Conservation (phyloP, 805 yeast genomes). For the Lachancea sp. region DNA sequence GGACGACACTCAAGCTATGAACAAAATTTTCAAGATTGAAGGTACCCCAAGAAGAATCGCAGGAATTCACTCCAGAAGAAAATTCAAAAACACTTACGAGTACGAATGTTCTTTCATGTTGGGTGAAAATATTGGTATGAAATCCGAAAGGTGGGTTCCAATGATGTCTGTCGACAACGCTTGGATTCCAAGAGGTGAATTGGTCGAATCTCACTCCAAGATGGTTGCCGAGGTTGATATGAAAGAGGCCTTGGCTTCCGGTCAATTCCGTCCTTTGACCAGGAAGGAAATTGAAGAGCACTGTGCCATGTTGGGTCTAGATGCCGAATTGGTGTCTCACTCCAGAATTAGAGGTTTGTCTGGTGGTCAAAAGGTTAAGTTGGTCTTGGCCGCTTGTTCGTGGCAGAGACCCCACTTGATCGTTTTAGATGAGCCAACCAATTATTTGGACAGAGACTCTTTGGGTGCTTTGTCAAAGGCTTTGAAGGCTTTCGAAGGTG, state of each 20-base stretch:
- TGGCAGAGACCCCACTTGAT: constrained; percentile 99
- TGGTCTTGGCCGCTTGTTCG: constrained; percentile 99
- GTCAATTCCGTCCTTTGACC: constrained; percentile 99
- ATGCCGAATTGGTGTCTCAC: constrained; percentile 98
- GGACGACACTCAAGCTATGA: constrained; percentile 95
- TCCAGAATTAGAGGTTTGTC: constrained; percentile 99
- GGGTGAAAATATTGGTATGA: constrained; percentile 99
- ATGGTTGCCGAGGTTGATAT: constrained; percentile 99
- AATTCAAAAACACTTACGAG: constrained; percentile 99
- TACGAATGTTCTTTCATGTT: constrained; percentile 96
- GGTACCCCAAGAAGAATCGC: constrained; percentile 97
- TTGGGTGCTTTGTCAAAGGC: constrained; percentile 99
- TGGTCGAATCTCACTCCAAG: constrained; percentile 95
- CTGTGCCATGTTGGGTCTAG: constrained; percentile 98
- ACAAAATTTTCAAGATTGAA: constrained; percentile 98
- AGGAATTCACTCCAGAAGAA: constrained; percentile 93
- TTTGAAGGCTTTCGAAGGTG: constrained; percentile 98
- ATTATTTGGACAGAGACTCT: constrained; percentile 98
- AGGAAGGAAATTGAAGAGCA: constrained; percentile 99
- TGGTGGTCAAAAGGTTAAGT: constrained; percentile 99
- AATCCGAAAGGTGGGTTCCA: constrained; percentile 98
- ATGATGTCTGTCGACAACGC: constrained; percentile 99
- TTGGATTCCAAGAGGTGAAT: constrained; percentile 99
- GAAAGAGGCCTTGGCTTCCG: constrained; percentile 99
- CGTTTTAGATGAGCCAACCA: constrained; percentile 99